Evolutionary conservation across 2,329 filamentous ascomycete species (phyloP).

Genomic region (Trichoderma cornu-damae): DNA sequence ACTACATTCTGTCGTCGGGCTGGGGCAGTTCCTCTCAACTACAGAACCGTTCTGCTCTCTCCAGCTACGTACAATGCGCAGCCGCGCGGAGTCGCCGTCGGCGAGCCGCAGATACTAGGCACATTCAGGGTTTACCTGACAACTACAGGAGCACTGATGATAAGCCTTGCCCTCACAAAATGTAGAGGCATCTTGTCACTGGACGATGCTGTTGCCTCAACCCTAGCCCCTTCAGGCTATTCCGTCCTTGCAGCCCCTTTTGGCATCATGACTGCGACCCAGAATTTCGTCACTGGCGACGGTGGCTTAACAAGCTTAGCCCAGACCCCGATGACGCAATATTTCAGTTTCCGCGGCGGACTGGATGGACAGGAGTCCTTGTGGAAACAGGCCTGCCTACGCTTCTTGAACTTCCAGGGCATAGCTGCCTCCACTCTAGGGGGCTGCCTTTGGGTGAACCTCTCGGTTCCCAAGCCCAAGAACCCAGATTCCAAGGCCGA

Average conservation of each 20-base stretch:
- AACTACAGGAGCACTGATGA: slow-evolving; percentile 49
- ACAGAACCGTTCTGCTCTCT: slow-evolving; percentile 47
- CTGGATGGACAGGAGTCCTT: slow-evolving; percentile 38
- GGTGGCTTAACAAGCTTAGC: slow-evolving; percentile 35
- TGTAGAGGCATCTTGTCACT: slow-evolving; percentile 45
- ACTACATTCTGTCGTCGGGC: slow-evolving; percentile 45
- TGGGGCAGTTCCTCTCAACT: slow-evolving; percentile 49
- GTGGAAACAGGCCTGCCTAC: slow-evolving; percentile 49
- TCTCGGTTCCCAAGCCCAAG: slow-evolving; percentile 45
- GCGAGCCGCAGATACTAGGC: slow-evolving; percentile 36
- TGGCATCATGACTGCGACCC: slow-evolving; percentile 37
- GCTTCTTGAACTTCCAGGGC: slow-evolving; percentile 47
- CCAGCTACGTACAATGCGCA: slow-evolving; percentile 21
- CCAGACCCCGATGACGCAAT: slow-evolving; percentile 51
- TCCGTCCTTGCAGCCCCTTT: slow-evolving; percentile 52
- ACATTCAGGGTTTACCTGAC: slow-evolving; percentile 52
- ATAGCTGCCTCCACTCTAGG: slow-evolving; percentile 41
- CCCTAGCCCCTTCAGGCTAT: slow-evolving; percentile 38
- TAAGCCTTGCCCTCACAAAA: slow-evolving; percentile 45
- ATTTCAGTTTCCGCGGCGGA: slow-evolving; percentile 39
- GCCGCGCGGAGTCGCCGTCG: slow-evolving; percentile 21
- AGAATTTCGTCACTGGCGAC: slow-evolving; percentile 21
- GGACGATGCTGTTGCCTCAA: slow-evolving; percentile 40
- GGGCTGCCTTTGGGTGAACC: slow-evolving; percentile 46
- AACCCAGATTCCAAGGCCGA: slow-evolving; percentile 40